Base-by-base conservation (phyloP, 106 monocot species). In the Triglochin maritima region DNA sequence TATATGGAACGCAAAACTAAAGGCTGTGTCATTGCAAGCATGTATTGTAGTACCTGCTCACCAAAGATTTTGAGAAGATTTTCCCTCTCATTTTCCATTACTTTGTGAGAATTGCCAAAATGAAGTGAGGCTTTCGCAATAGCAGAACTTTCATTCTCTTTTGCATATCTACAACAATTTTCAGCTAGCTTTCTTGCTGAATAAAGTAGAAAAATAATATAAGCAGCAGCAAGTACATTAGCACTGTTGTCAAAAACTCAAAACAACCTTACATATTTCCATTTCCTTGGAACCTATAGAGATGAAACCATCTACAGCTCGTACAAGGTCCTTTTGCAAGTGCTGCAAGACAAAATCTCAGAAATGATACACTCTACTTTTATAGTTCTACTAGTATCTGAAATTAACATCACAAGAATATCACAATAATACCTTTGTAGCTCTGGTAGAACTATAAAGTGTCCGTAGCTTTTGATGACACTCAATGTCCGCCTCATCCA, bases 131-230 rank as follows among this genome's bases (percentile, higher is more conserved):
- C 85, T 67, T 71, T 83, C 10, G 87, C 81, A 74, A 96, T 87
- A 74, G 74, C 66, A 68, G 81, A 83, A 16, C 71, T 78, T 71
- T 69, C 81, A 69, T 64, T 72, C 76, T 87, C 74, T 57, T 80
- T 77, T 64, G 87, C 90, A 78, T 85, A 96, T 77, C 80, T 88
- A 73, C 83, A 85, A 68, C 87, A 96, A 71, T 79, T 87, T 67
- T 87, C 77, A 42, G 85, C 85, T 70, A 96, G 65, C 67, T 85
- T 96, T 78, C 60, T 90, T 59, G 86, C 95, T 96, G 29, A 5
- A 72, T 17, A 70, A 65, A 49, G 50, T 42, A 53, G 51, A 44
- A 7, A 46, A 47, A 60, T 41, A 17, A 29, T 29, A 29, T 66
- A 50, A 52, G 29, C 29, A 1, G 29, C 29, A 29, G 29, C 29